Evolutionary conservation across 1,139 yeast genomes (phyloP).

Genomic region (Arxiozyma telluris): DNA sequence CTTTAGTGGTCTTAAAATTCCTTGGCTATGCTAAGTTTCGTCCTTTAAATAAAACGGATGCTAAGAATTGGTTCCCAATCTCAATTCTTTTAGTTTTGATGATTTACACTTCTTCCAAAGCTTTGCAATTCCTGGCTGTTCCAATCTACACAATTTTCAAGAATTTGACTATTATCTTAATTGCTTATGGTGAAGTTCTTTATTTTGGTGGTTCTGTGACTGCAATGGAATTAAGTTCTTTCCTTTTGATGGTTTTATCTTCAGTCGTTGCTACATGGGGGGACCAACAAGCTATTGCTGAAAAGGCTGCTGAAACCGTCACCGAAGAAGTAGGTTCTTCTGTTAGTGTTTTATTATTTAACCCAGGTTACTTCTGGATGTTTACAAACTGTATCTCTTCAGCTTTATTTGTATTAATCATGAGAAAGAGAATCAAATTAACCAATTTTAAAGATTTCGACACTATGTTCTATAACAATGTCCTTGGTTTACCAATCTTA

Average conservation of each 20-base stretch:
- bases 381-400: slow-evolving; percentile 84
- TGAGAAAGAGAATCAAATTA: slow-evolving; percentile 96
- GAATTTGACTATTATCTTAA: slow-evolving; percentile 89
- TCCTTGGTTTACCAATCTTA: slow-evolving; percentile 83
- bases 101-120: slow-evolving; percentile 96
- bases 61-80: slow-evolving; percentile 92
- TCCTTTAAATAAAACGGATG: slow-evolving; percentile 76
- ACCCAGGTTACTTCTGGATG: slow-evolving; percentile 95
- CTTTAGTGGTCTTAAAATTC: slow-evolving; percentile 62
- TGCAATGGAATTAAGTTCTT: slow-evolving; percentile 81
- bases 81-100: slow-evolving; percentile 79
- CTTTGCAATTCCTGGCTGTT: slow-evolving; percentile 79
- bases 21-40: slow-evolving; percentile 77
- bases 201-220: slow-evolving; percentile 96
- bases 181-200: slow-evolving; percentile 95
- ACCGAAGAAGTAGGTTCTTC: slow-evolving; percentile 23
- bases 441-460: slow-evolving; percentile 96
- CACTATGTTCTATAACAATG: slow-evolving; percentile 96
- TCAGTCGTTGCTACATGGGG: slow-evolving; percentile 92
- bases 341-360: slow-evolving; percentile 39
- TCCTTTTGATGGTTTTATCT: slow-evolving; percentile 83
- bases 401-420: slow-evolving; percentile 83
- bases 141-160: slow-evolving; percentile 98
- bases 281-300: slow-evolving; percentile 41
- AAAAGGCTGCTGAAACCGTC: slow-evolving; percentile 21